phyloP scores from a whole-genome alignment of 805 yeast genomes.

The Yarrowia hollandica region DNA sequence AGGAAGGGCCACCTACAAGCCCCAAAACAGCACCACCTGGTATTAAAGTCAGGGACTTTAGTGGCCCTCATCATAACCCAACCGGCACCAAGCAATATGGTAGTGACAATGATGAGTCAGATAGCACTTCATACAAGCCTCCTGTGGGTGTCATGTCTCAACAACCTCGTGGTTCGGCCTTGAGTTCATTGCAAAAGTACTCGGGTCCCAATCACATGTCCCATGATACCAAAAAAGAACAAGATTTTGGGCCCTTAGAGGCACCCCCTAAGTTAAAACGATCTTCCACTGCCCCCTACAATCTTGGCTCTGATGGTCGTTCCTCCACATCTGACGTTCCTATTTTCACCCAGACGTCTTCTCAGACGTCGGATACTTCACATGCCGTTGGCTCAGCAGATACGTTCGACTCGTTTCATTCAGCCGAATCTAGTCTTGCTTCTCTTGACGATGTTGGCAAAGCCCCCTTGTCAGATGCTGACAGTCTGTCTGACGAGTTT shows the following conservation, averaged over 20 bases:
- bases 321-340: conserved; percentile 5
- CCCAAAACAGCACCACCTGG: not conserved
- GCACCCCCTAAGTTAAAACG: not conserved
- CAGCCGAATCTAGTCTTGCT: conserved; percentile 4
- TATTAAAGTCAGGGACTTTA: not conserved
- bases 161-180: not conserved
- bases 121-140: not conserved
- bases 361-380: conserved; percentile 4
- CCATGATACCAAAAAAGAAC: not conserved
- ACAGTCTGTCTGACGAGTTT: conserved; percentile 11
- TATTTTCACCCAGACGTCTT: conserved; percentile 4
- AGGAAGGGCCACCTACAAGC: not conserved
- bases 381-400: not conserved
- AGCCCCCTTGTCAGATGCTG: not conserved
- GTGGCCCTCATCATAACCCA: not conserved
- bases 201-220: not conserved
- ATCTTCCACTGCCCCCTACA: not conserved
- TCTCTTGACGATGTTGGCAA: not conserved
- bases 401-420: conserved; percentile 9
- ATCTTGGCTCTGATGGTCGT: not conserved
- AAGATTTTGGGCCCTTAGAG: not conserved
- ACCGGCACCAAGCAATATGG: no score
- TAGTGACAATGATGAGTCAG: not conserved
- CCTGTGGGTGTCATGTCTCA: conserved; percentile 18
- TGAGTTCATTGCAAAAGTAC: not conserved